phyloP scores from a whole-genome alignment of 495 filamentous ascomycete species.

The Sabuloglossum arenarium region DNA sequence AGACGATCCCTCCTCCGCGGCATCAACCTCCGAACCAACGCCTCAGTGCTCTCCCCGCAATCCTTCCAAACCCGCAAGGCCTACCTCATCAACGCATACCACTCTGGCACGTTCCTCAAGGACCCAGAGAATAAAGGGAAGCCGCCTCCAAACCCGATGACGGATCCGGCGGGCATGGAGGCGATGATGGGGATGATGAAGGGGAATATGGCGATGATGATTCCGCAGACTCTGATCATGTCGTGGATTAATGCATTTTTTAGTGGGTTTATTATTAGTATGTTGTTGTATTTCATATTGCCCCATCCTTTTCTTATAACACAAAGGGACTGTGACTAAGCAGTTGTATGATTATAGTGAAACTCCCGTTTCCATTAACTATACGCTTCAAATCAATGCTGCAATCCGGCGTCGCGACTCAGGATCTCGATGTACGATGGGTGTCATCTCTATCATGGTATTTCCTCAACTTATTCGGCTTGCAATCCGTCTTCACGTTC shows the following conservation, averaged over 20 bases:
- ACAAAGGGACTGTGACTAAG: background rate
- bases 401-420: conserved; percentile 85
- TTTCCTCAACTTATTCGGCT: conserved; percentile 86
- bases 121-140: conserved; percentile 70
- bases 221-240: conserved; percentile 97
- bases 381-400: conserved; percentile 99
- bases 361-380: conserved; percentile 93
- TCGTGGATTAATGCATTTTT: conserved; percentile 99
- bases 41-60: conserved; percentile 45
- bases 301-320: background rate
- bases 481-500: conserved; percentile 96
- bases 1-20: conserved; percentile 59
- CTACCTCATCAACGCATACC: conserved; percentile 57
- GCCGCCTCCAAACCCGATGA: conserved; percentile 83
- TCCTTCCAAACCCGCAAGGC: conserved; percentile 63
- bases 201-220: conserved; percentile 99
- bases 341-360: conserved; percentile 34
- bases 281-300: conserved; percentile 21
- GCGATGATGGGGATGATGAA: conserved; percentile 99
- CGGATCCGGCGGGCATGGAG: conserved; percentile 94
- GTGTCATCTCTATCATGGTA: conserved; percentile 98
- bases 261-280: conserved; percentile 90
- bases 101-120: conserved; percentile 72
- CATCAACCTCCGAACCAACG: conserved; percentile 65
- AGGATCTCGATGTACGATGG: conserved; percentile 91